Percentiles rank a stretch among this genome's conserved stretches.
These are phyloP conservation scores for Pyronema domesticum DNA, from an alignment of 495 filamentous ascomycete species.

Conservation along the genomic window DNA sequence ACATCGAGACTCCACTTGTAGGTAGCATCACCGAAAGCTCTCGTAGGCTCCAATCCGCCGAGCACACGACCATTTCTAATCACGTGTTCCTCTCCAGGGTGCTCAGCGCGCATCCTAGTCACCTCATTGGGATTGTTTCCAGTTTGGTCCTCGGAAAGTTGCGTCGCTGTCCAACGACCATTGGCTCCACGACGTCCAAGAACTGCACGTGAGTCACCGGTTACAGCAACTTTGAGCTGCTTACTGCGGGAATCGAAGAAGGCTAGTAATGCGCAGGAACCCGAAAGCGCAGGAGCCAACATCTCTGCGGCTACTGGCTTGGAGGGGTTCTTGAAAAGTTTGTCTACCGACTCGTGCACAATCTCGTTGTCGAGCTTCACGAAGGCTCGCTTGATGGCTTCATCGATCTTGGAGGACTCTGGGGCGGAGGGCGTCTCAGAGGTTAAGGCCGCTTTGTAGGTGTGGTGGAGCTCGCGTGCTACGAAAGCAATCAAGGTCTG, in stretches of 20 bases:
- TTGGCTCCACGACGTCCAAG: conserved; percentile 57
- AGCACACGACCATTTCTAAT: conserved; percentile 76
- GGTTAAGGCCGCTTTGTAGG: conserved; percentile 59
- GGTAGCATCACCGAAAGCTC: conserved; percentile 86
- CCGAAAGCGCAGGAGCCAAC: conserved; percentile 80
- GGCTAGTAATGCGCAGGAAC: conserved; percentile 85
- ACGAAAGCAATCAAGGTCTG: conserved; percentile 83
- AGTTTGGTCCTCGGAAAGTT: conserved; percentile 84
- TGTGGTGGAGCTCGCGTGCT: conserved; percentile 80
- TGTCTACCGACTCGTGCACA: conserved; percentile 70
- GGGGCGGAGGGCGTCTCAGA: conserved; percentile 44
- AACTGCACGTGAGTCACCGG: conserved; percentile 85
- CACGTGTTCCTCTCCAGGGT: conserved; percentile 74
- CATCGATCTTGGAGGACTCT: conserved; percentile 59
- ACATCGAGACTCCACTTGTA: conserved; percentile 90
- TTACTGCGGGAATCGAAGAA: conserved; percentile 84
- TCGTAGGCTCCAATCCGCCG: conserved; percentile 74
- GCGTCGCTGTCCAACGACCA: conserved; percentile 84
- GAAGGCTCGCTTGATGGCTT: conserved; percentile 86
- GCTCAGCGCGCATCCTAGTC: conserved; percentile 59
- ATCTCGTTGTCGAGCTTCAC: conserved; percentile 81
- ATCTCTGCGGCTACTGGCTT: conserved; percentile 75
- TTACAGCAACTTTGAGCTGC: conserved; percentile 75
- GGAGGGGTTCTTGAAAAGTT: conserved; percentile 70
- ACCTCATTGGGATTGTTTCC: conserved; percentile 70